Base-by-base conservation (phyloP, 306 rosid species). In the Begonia loranthoides region DNA sequence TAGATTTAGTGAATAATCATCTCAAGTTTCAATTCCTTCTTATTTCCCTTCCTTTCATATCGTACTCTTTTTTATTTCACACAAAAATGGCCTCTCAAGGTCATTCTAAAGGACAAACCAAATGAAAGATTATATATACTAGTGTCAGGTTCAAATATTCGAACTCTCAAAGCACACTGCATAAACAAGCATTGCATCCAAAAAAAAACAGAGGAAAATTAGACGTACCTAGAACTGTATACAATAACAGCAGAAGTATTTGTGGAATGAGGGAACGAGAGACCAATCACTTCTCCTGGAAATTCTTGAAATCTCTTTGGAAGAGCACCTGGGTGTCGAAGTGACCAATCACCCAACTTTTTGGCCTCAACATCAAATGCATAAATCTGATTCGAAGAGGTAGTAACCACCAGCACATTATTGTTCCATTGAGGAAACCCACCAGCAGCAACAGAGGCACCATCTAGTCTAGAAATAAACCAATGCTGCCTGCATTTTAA, bases 251-350 rank as follows among this genome's bases (percentile, higher is more conserved):
- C 59, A 9, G 90, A 64, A 19, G 87, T 70, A 49, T 66, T 68
- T 55, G 85, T 46, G 0, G 81, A 76, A 51, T 90, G 88, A 21
- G 92, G 77, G 67, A 92, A 92, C 21, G 96, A 92, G 40, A 92
- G 84, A 62, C 99, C 96, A 13, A 86, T 80, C 43, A 92, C 96
- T 74, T 86, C 99, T 46, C 99, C 99, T 4, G 99, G 99, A 78
- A 92, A 92, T 56, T 92, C 96, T 54, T 78, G 99, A 56, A 61
- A 86, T 71, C 86, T 83, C 71, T 52, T 74, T 5, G 99, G 99
- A 9, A 92, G 94, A 67, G 71, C 70, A 76, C 56, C 67, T 13
- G 88, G 60, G 34, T 86, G 67, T 51, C 73, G 69, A 63, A 56
- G 71, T 2, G 99, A 92, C 99, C 99, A 86, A 58, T 80, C 93